These are phyloP conservation scores for Acmispon strigosus DNA, from an alignment of 306 rosid species.

Conservation along the genomic window DNA sequence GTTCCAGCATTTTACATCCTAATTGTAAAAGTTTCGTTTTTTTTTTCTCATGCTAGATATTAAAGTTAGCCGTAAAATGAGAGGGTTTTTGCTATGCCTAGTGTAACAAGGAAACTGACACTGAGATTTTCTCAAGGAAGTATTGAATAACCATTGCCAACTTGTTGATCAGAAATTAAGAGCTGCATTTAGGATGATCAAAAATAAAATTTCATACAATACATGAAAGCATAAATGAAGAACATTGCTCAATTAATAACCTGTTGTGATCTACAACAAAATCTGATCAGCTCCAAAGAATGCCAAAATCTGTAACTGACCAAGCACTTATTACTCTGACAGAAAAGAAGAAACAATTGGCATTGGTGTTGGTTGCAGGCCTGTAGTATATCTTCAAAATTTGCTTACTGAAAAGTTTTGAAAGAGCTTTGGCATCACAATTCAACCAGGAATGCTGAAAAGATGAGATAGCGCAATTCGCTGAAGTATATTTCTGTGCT, in stretches of 20 bases:
- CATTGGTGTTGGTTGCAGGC: neutral
- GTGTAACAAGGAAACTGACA: no score
- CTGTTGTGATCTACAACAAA: constrained; percentile 10
- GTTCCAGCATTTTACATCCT: no score
- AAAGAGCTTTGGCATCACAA: neutral
- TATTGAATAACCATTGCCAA: neutral
- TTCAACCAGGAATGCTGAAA: neutral
- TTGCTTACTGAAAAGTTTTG: neutral
- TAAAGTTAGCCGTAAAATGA: no score
- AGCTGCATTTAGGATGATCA: neutral
- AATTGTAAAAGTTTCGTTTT: no score
- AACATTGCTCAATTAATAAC: constrained; percentile 7
- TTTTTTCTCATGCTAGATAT: no score
- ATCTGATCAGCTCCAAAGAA: constrained; percentile 19
- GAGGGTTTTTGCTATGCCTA: no score
- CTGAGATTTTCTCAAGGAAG: no score
- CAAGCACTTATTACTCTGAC: neutral
- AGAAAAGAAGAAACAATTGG: neutral
- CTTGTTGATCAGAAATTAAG: neutral
- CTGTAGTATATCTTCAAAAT: neutral
- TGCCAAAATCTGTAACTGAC: constrained; percentile 23
- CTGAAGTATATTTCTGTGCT: neutral
- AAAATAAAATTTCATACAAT: constrained; percentile 3
- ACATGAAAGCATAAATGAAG: neutral
- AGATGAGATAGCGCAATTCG: neutral